These are phyloP conservation scores for Penicillium cosmopolitanum DNA, from an alignment of 495 filamentous ascomycete genomes.

Conservation along the genomic window DNA sequence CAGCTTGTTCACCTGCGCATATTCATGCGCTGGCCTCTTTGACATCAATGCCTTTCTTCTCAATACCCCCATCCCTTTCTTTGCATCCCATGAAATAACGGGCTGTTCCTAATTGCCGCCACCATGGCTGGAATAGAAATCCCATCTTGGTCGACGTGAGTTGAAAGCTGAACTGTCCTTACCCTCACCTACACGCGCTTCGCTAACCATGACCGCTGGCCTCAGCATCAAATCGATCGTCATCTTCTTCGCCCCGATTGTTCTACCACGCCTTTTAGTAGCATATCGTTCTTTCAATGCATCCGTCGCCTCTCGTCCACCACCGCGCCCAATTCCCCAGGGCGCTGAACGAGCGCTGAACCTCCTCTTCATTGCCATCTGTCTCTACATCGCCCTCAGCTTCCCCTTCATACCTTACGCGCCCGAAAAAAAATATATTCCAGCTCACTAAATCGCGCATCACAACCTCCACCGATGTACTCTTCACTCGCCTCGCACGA, in stretches of 20 bases:
- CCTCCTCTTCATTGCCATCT: slow-evolving; percentile 60
- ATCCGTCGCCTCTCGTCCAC: slow-evolving; percentile 57
- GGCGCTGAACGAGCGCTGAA: slow-evolving; percentile 55
- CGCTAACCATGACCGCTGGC: slow-evolving; percentile 14
- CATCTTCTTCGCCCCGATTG: slow-evolving; percentile 83
- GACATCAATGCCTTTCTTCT: neutral
- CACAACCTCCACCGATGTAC: slow-evolving; percentile 79
- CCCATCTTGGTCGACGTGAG: slow-evolving; percentile 43
- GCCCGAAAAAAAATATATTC: slow-evolving; percentile 74
- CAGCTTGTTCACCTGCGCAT: neutral
- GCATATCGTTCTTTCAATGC: slow-evolving; percentile 69
- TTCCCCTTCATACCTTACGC: slow-evolving; percentile 70
- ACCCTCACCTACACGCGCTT: neutral
- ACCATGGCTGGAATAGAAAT: neutral
- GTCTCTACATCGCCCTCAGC: slow-evolving; percentile 62
- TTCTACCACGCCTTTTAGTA: slow-evolving; percentile 71
- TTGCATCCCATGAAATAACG: neutral
- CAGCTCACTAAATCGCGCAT: slow-evolving; percentile 73
- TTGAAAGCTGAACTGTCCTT: slow-evolving; percentile 8
- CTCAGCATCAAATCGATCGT: slow-evolving; percentile 76
- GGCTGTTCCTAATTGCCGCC: neutral
- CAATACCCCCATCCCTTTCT: neutral
- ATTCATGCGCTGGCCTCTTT: neutral
- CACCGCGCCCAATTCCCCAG: slow-evolving; percentile 51
- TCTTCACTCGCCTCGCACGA: slow-evolving; percentile 76